phyloP scores from a whole-genome alignment of 371 early-diverging fungal species.

The Conidiobolus incongruus region DNA sequence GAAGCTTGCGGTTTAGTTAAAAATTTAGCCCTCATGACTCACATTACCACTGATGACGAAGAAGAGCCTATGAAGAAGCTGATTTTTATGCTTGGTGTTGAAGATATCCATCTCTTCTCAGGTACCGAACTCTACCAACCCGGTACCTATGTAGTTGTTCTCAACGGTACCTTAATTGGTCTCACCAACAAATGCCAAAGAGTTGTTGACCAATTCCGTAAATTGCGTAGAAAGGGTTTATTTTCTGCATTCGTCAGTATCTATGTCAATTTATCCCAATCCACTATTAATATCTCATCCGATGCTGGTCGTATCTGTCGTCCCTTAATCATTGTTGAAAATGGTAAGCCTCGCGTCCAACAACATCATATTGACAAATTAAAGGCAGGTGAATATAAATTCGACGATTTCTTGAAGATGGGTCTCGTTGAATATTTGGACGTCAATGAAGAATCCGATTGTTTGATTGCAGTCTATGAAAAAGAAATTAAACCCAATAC shows the following conservation, averaged over 20 bases:
- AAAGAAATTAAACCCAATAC: constrained; percentile 58
- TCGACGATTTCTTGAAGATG: constrained; percentile 77
- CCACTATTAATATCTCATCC: constrained; percentile 80
- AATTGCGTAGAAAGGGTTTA: constrained; percentile 63
- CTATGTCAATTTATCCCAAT: constrained; percentile 63
- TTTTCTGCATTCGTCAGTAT: constrained; percentile 88
- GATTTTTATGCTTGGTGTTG: constrained; percentile 63
- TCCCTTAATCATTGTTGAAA: constrained; percentile 93
- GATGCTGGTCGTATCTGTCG: constrained; percentile 98
- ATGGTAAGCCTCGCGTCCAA: constrained; percentile 41
- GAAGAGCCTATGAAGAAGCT: constrained; percentile 54
- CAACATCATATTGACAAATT: constrained; percentile 43
- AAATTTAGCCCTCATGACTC: constrained; percentile 97
- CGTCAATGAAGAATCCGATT: constrained; percentile 97
- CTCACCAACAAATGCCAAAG: constrained; percentile 50
- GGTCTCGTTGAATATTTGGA: constrained; percentile 98
- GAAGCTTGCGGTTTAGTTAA: constrained; percentile 99
- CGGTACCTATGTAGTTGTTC: constrained; percentile 55
- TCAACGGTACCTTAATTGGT: constrained; percentile 87
- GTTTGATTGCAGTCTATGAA: constrained; percentile 81
- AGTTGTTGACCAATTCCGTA: constrained; percentile 67
- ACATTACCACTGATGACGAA: constrained; percentile 93
- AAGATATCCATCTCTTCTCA: constrained; percentile 63
- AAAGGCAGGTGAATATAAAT: constrained; percentile 36
- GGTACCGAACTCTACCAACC: constrained; percentile 61